These are phyloP conservation scores for Fusarium praegraminearum DNA, from an alignment of 2,329 filamentous ascomycete genomes.

Conservation along the genomic window DNA sequence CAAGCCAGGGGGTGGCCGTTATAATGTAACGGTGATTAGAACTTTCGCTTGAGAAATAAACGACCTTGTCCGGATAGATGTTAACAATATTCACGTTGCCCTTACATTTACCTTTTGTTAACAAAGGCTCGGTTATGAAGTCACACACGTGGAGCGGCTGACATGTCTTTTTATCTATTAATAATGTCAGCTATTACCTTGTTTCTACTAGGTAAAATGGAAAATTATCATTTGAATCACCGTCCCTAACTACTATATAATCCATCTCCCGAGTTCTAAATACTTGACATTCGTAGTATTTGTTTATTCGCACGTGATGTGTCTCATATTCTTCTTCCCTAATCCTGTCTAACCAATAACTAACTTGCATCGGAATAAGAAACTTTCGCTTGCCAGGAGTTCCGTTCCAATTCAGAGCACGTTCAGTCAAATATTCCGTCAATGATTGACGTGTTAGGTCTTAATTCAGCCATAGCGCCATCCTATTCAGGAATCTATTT, in stretches of 20 bases:
- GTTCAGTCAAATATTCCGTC: constrained; percentile 5
- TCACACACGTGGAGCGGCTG: background rate
- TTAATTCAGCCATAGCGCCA: constrained; percentile 30
- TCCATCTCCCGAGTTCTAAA: background rate
- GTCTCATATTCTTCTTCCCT: background rate
- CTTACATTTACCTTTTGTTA: background rate
- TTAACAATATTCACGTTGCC: background rate
- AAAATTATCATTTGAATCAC: background rate
- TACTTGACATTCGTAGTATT: background rate
- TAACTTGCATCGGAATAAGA: background rate
- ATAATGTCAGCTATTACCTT: background rate
- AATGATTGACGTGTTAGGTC: constrained; percentile 23
- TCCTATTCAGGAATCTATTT: background rate
- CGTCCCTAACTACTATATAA: background rate
- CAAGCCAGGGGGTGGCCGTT: background rate
- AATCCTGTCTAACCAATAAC: background rate
- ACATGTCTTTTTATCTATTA: background rate
- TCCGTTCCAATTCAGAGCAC: constrained; percentile 21
- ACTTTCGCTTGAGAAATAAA: background rate
- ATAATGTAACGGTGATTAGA: background rate
- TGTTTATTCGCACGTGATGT: background rate
- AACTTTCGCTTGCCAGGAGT: constrained; percentile 13
- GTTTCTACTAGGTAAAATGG: background rate
- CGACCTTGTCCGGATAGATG: background rate
- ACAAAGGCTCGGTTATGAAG: no score